Conservation (phyloP, 352 stramenopile genomes). For the Pythium plurisporium region DNA sequence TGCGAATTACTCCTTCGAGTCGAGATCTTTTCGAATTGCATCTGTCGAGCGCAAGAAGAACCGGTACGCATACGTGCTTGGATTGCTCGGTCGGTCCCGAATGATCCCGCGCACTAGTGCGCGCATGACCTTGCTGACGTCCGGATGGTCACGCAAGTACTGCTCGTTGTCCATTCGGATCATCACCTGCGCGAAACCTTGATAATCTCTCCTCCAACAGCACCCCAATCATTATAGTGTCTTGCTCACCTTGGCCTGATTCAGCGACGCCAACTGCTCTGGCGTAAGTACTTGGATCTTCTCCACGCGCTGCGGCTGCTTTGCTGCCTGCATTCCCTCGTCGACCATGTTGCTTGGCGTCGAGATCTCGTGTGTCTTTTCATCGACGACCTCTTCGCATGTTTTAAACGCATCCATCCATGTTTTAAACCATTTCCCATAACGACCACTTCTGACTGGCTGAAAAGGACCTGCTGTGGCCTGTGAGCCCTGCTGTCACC, state of each 20-base stretch:
- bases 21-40: constrained; percentile 37
- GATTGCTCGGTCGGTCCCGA: constrained; percentile 42
- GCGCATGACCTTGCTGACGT: constrained; percentile 53
- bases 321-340: not conserved
- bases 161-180: constrained; percentile 80
- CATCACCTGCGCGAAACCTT: constrained; percentile 43
- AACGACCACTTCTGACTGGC: constrained; percentile 1
- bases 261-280: constrained; percentile 59
- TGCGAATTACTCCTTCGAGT: constrained; percentile 36
- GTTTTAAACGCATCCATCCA: constrained; percentile 7
- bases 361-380: too few species aligned
- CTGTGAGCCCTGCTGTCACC: constrained; percentile 5
- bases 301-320: constrained; percentile 16
- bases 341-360: not conserved
- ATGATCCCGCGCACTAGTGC: constrained; percentile 55
- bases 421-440: constrained; percentile 1
- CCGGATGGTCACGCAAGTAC: constrained; percentile 61
- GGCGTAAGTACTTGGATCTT: constrained; percentile 61
- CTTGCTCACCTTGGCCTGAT: constrained; percentile 49
- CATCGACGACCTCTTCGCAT: not conserved
- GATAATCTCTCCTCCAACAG: not conserved
- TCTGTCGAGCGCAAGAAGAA: constrained; percentile 47
- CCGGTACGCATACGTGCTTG: constrained; percentile 45
- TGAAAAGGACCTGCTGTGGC: constrained; percentile 1
- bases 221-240: not conserved